Conservation (phyloP, 2,329 filamentous ascomycete genomes). For the Paraphoma sp. region DNA sequence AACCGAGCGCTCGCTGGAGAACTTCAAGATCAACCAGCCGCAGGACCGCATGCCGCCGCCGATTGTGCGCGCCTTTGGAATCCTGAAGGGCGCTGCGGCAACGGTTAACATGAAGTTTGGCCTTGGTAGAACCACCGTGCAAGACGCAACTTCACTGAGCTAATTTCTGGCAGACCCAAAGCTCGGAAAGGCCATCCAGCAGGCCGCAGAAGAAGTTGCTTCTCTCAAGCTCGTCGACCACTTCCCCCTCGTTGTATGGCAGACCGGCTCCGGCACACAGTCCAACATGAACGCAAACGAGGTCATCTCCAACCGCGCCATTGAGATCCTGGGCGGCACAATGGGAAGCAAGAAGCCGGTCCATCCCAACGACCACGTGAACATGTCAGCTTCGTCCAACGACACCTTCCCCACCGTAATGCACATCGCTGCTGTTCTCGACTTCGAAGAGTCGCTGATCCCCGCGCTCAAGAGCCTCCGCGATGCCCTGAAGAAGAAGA, state of each 20-base stretch:
- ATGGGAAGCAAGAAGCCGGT: slow-evolving; percentile 99
- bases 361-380: slow-evolving; percentile 99
- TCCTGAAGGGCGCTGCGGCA: slow-evolving; percentile 95
- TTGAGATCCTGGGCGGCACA: slow-evolving; percentile 91
- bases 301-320: slow-evolving; percentile 98
- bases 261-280: slow-evolving; percentile 97
- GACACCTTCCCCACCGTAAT: slow-evolving; percentile 99
- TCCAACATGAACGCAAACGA: slow-evolving; percentile 99
- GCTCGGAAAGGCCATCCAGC: slow-evolving; percentile 89
- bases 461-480: slow-evolving; percentile 84
- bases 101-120: slow-evolving; percentile 95
- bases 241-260: slow-evolving; percentile 99
- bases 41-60: slow-evolving; percentile 97
- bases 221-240: slow-evolving; percentile 93
- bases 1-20: slow-evolving; percentile 93
- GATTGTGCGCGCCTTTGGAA: slow-evolving; percentile 91
- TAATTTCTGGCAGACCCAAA: slow-evolving; percentile 71
- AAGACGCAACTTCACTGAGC: slow-evolving; percentile 6
- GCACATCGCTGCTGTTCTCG: slow-evolving; percentile 97
- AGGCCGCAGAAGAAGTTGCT: slow-evolving; percentile 92
- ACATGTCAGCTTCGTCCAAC: slow-evolving; percentile 98
- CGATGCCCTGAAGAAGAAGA: slow-evolving; percentile 84
- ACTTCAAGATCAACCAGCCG: slow-evolving; percentile 99
- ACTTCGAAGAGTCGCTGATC: slow-evolving; percentile 84
- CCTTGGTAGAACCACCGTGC: slow-evolving; percentile 65